These are phyloP conservation scores for Spirogloea muscicola DNA, from an alignment of 139 green algal species.

Conservation along the genomic window DNA sequence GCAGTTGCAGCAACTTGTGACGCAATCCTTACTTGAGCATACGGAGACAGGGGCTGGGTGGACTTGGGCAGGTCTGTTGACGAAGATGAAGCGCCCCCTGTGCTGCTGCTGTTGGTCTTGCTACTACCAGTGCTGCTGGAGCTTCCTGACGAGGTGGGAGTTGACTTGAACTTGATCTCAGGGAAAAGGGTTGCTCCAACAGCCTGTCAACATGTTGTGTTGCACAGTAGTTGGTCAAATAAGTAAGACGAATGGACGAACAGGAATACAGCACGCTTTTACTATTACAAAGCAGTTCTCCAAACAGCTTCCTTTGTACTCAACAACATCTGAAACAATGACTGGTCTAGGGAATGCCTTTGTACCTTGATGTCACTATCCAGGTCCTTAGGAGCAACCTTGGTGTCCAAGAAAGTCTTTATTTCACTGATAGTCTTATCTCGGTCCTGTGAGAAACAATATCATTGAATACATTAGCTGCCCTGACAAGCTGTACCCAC, in stretches of 20 bases:
- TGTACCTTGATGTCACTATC: slow-evolving; percentile 13
- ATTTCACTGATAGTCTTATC: slow-evolving; percentile 30
- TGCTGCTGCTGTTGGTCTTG: too few species aligned
- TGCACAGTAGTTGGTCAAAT: too few species aligned
- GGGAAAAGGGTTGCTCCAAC: slow-evolving; percentile 6
- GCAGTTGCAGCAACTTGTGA: too few species aligned
- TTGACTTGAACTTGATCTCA: neutral
- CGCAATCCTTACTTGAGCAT: too few species aligned
- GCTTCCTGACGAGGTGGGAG: neutral
- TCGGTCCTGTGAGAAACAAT: slow-evolving; percentile 37
- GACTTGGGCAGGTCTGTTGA: too few species aligned
- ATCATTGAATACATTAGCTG: too few species aligned
- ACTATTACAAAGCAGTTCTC: neutral
- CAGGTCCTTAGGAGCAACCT: slow-evolving; percentile 16
- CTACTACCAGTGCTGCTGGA: slow-evolving; percentile 23
- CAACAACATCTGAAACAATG: neutral
- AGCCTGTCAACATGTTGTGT: slow-evolving; percentile 5
- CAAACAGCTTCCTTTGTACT: neutral
- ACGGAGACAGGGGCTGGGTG: too few species aligned
- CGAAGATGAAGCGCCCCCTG: too few species aligned
- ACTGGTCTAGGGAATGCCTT: neutral
- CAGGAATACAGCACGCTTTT: slow-evolving; percentile 7
- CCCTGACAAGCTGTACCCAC: too few species aligned
- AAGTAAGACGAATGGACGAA: too few species aligned
- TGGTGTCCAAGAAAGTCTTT: slow-evolving; percentile 25